A percentile compares a stretch with the other conserved stretches of the same genome.
phyloP scores from a whole-genome alignment of 306 rosid species.

The Gastrolobium bilobum region DNA sequence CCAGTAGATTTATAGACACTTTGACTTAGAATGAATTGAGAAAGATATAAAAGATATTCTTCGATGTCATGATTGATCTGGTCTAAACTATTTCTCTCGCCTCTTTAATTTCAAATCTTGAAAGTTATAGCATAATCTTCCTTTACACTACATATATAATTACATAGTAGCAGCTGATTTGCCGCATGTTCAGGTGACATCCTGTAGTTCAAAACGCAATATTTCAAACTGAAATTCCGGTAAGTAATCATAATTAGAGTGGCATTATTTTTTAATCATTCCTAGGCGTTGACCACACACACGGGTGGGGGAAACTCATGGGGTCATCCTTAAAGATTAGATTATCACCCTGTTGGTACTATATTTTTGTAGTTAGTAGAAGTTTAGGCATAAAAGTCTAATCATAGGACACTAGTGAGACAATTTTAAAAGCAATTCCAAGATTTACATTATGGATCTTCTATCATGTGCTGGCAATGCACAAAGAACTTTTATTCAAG shows the following conservation, averaged over 20 bases:
- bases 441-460: slow-evolving; percentile 14
- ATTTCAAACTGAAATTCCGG: slow-evolving; percentile 46
- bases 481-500: slow-evolving; percentile 12
- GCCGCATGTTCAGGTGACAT: slow-evolving; percentile 62
- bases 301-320: slow-evolving; percentile 53
- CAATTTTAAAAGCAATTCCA: slow-evolving; percentile 42
- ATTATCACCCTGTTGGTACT: neutral
- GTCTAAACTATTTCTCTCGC: slow-evolving; percentile 43
- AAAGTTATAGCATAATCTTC: neutral
- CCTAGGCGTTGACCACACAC: slow-evolving; percentile 62
- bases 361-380: slow-evolving; percentile 39
- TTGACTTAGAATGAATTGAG: slow-evolving; percentile 51
- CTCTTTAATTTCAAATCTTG: slow-evolving; percentile 28
- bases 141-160: neutral
- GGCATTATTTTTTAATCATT: neutral
- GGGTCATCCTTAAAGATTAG: slow-evolving; percentile 25
- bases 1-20: slow-evolving; percentile 11
- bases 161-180: slow-evolving; percentile 50
- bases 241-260: slow-evolving; percentile 41
- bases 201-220: slow-evolving; percentile 51
- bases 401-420: slow-evolving; percentile 47
- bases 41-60: neutral
- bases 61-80: slow-evolving; percentile 49
- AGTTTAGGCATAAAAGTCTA: slow-evolving; percentile 44
- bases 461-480: slow-evolving; percentile 27